Percentiles rank a stretch among this genome's conserved stretches.
Conservation (phyloP, 768 basidiomycete species). For the Melanogaster broomeanus region DNA sequence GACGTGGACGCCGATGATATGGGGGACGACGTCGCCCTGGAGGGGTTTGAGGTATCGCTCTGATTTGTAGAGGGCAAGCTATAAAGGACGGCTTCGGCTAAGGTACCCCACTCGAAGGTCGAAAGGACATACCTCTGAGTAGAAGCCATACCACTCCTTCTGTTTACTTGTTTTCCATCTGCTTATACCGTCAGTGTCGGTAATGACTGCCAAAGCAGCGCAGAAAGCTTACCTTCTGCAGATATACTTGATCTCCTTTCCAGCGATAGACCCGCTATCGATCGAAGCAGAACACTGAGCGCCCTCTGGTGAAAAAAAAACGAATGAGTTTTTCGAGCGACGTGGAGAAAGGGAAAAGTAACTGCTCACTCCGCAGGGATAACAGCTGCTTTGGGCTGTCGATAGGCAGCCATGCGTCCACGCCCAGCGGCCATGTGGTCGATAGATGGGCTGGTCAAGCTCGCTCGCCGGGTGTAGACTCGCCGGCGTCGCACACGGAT, state of each 20-base stretch:
- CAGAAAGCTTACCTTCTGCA: constrained; percentile 35
- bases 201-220: not conserved
- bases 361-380: constrained; percentile 23
- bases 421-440: constrained; percentile 33
- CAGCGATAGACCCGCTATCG: constrained; percentile 33
- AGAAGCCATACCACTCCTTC: constrained; percentile 40
- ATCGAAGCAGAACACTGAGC: constrained; percentile 39
- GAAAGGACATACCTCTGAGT: constrained; percentile 36
- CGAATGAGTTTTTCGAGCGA: constrained; percentile 4
- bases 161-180: constrained; percentile 37
- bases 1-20: constrained; percentile 51
- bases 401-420: constrained; percentile 31
- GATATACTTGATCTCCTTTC: constrained; percentile 33
- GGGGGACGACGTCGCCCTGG: constrained; percentile 55
- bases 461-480: constrained; percentile 2
- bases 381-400: constrained; percentile 29
- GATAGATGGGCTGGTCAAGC: constrained; percentile 26
- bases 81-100: constrained; percentile 5
- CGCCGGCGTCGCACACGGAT: not conserved
- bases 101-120: constrained; percentile 13
- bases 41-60: constrained; percentile 46
- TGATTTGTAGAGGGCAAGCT: constrained; percentile 56
- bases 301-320: constrained; percentile 34
- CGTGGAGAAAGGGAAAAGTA: not conserved
- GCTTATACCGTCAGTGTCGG: constrained; percentile 6